Percentiles rank a stretch among this genome's conserved stretches.
These are phyloP conservation scores for Penicillium paxilli DNA, from an alignment of 495 filamentous ascomycete genomes.

Conservation along the genomic window DNA sequence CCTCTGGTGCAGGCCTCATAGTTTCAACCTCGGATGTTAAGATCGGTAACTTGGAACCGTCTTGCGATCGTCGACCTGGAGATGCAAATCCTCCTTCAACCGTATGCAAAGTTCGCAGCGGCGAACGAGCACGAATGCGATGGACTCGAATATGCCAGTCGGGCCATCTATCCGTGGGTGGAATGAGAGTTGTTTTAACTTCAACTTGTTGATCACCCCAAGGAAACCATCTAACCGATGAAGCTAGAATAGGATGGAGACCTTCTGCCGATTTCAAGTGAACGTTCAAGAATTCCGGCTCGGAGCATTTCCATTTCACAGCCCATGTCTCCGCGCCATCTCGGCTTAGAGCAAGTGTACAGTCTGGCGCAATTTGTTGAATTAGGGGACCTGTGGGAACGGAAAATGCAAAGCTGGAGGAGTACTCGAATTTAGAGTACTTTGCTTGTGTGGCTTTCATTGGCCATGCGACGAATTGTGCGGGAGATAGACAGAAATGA, in stretches of 20 bases:
- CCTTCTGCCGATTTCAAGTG: not conserved
- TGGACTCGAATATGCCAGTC: constrained; percentile 17
- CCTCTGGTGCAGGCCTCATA: not conserved
- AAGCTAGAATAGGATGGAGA: not conserved
- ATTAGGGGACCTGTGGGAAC: constrained; percentile 11
- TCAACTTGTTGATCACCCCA: constrained; percentile 9
- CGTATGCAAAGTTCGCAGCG: constrained; percentile 7
- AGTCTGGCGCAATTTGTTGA: constrained; percentile 14
- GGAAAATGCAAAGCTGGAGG: constrained; percentile 61
- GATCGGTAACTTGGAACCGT: not conserved
- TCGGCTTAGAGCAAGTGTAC: constrained; percentile 9
- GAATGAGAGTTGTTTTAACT: constrained; percentile 12
- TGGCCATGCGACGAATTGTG: constrained; percentile 34
- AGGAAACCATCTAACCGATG: constrained; percentile 9
- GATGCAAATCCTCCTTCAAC: constrained; percentile 19
- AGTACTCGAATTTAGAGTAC: constrained; percentile 72
- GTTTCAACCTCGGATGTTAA: not conserved
- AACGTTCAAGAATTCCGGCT: not conserved
- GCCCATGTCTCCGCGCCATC: constrained; percentile 17
- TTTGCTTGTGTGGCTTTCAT: constrained; percentile 75
- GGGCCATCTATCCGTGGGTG: constrained; percentile 12
- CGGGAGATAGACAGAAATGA: constrained; percentile 14
- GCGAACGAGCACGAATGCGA: constrained; percentile 4
- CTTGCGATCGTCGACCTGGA: not conserved
- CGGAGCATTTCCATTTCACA: constrained; percentile 12